Percentiles rank a stretch among this genome's conserved stretches.
These are phyloP conservation scores for Pneumocystis jirovecii DNA, from an alignment of 1,139 yeast species.

Conservation along the genomic window DNA sequence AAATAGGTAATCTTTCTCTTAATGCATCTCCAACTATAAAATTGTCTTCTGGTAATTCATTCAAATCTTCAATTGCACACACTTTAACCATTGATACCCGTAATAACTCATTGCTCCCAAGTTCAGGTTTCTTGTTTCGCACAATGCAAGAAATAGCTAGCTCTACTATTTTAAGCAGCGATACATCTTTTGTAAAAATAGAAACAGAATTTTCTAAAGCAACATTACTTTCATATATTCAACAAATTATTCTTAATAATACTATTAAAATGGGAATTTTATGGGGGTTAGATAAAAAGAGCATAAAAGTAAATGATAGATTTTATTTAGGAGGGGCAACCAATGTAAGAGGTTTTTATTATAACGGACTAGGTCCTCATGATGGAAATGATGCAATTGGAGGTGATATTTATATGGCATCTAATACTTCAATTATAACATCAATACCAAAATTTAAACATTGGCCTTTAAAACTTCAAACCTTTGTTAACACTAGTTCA, in stretches of 20 bases:
- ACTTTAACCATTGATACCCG: conserved; percentile 23
- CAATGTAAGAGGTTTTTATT: conserved; percentile 59
- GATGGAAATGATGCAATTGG: conserved; percentile 47
- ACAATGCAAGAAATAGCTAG: conserved; percentile 48
- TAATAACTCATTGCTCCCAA: conserved; percentile 22
- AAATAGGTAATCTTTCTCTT: conserved; percentile 33
- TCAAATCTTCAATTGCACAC: conserved; percentile 25
- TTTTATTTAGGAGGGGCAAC: conserved; percentile 70
- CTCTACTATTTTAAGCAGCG: conserved; percentile 19
- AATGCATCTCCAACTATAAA: conserved; percentile 23
- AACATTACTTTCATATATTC: conserved; percentile 12
- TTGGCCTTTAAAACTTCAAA: conserved; percentile 19
- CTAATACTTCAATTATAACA: conserved; percentile 55
- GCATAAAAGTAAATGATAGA: conserved; percentile 30
- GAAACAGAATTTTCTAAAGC: conserved; percentile 22
- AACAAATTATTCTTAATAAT: conserved; percentile 14
- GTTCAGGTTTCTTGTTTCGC: conserved; percentile 40
- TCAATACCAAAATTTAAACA: conserved; percentile 41
- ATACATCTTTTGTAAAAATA: conserved; percentile 24
- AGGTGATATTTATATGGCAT: conserved; percentile 59
- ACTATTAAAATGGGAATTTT: conserved; percentile 19
- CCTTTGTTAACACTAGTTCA: conserved; percentile 30
- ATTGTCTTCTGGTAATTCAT: conserved; percentile 25
- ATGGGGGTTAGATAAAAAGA: conserved; percentile 19
- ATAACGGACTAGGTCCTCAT: conserved; percentile 80